Conservation (phyloP, 345 rosid species). For the Combretum micranthum region DNA sequence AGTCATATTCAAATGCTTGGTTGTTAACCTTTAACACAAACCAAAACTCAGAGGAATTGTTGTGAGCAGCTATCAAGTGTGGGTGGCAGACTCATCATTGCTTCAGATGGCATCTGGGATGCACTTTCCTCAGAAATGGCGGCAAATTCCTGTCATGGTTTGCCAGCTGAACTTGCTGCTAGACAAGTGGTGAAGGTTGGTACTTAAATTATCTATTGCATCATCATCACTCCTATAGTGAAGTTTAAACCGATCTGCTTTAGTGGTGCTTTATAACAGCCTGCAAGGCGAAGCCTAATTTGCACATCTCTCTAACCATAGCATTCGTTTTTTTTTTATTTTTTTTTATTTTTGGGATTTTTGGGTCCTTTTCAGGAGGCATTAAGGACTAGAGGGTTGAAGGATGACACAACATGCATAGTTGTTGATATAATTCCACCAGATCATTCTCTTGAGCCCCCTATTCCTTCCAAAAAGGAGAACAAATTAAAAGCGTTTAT, state of each 20-base stretch:
- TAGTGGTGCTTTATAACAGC: too few species aligned
- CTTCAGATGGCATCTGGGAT: slow-evolving; percentile 96
- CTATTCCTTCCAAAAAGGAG: slow-evolving; percentile 48
- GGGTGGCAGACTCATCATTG: slow-evolving; percentile 88
- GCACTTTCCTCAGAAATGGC: slow-evolving; percentile 71
- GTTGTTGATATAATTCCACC: slow-evolving; percentile 88
- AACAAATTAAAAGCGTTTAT: slow-evolving; percentile 50
- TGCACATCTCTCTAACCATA: neutral
- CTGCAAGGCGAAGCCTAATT: neutral
- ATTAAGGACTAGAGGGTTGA: slow-evolving; percentile 66
- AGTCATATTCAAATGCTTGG: neutral
- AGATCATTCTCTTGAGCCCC: slow-evolving; percentile 32
- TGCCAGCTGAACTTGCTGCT: slow-evolving; percentile 89
- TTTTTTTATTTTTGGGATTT: too few species aligned
- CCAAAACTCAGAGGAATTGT: too few species aligned
- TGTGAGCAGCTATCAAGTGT: slow-evolving; percentile 53
- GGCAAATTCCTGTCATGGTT: slow-evolving; percentile 67
- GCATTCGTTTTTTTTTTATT: too few species aligned
- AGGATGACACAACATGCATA: slow-evolving; percentile 89
- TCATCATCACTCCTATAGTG: neutral
- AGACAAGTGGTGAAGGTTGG: slow-evolving; percentile 84
- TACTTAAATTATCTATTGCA: neutral
- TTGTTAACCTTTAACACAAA: too few species aligned
- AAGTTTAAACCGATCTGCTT: too few species aligned
- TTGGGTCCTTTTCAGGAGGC: slow-evolving; percentile 65